Base-by-base conservation (phyloP, 2,329 filamentous ascomycete genomes). In the Ambrosiella beaveri region DNA sequence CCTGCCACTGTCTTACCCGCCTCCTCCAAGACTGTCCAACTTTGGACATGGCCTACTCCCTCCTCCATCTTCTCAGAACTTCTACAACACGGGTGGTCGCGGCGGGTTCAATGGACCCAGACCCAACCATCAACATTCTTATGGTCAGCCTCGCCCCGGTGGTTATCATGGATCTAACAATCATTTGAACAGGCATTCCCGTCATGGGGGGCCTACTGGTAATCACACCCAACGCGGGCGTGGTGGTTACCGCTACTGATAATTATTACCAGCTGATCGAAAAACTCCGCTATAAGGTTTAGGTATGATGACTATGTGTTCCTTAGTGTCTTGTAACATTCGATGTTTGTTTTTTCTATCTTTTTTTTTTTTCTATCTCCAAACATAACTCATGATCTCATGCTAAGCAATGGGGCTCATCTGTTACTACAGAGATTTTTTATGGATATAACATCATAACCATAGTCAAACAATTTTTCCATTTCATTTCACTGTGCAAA, bases 1-100 rank as follows among this genome's bases (percentile, higher is more conserved):
- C 15, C 52, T 67, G 27, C 37, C 44, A 2, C 64, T 65, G 2
- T 74, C 71, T 70, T 66, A 69, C 15, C 74, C 74, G 8, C 74
- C 74, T 6, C 71, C 73, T 12, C 74, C 74, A 40, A 73, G 74
- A 5, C 65, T 68, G 51, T 66, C 69, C 13, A 70, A 70, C 1
- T 76, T 75, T 62, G 72, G 70, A 2, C 64, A 66, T 27, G 71
- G 71, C 13, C 64, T 69, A 13, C 73, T 72, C 11, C 75, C 74
- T 2, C 73, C 74, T n/a, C 67, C 68, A 3, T 54, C 53, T 2
- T 47, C 57, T 15, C 59, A 58, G 19, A 39, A 44, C 12, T 61
- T 52, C 56, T 61, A 61, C 19, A 61, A 61, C 53, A 57, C 50
- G 12, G 54, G 54, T 52, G 54, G 59, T 37, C 59, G 59, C 7